Base-by-base conservation (phyloP, 805 yeast genomes). In the Jamesozyma lodderae region DNA sequence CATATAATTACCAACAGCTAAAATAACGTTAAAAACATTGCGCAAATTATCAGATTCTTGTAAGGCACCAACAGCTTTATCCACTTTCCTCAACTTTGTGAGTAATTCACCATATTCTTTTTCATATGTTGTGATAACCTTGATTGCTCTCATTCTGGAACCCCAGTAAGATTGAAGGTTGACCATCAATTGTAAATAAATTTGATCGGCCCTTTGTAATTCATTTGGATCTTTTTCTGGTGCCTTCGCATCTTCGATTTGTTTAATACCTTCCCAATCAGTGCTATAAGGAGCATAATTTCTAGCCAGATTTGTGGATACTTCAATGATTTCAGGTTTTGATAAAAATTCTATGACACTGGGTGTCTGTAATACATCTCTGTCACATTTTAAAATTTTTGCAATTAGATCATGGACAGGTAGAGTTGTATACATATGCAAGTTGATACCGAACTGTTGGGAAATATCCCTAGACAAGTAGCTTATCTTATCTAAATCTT, bases 1-100 rank as follows among this genome's bases (percentile, higher is more conserved):
- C 98, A 92, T 92, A 58, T 79, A 90, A 59, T 92, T 92, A 42
- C 98, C 99, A 36, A 92, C 92, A 4, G 88, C 79, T 45, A 88
- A 67, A 44, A 92, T 90, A 33, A 92, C 76, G 40, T 84, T 87
- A 52, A 94, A 72, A 13, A 92, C 77, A 39, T 75, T 72, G 44
- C 77, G 73, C 53, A 94, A 68, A 36, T 77, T 75, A 14, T 72
- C 73, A 1, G 95, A 84, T 19, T 70, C 67, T 43, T 73, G 73
- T 27, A 90, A 68, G 31, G 78, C 69, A 29, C 72, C 72, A 30
- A 79, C 76, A 0, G 96, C 96, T 17, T 68, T 69, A 49, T 88
- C 96, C 24, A 92, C 63, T 33, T 70, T 53, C 41, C 79, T 72
- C 37, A 92, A 64, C 56, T 87, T 88, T 7, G 62, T 55, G 4